phyloP scores from a whole-genome alignment of 2,329 filamentous ascomycete genomes.

The Thermoascus crustaceus region DNA sequence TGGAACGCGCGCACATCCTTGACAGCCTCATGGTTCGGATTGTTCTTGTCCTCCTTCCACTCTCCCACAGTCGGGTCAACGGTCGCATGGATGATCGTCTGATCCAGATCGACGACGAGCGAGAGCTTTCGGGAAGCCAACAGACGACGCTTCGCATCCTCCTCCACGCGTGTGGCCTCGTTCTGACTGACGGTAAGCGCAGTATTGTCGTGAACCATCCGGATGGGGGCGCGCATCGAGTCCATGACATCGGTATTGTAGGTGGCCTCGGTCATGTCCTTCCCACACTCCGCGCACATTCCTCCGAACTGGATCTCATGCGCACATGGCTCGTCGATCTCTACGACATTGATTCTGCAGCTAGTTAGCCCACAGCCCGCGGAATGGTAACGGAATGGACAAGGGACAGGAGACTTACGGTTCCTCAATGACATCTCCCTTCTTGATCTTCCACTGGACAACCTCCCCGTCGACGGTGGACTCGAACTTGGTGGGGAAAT shows the following conservation, averaged over 20 bases:
- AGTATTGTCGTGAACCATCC: constrained; percentile 89
- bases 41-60: constrained; percentile 81
- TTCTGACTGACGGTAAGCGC: constrained; percentile 74
- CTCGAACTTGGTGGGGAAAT: constrained; percentile 71
- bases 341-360: constrained; percentile 51
- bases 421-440: constrained; percentile 36
- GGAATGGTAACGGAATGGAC: neutral
- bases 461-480: constrained; percentile 75
- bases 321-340: constrained; percentile 82
- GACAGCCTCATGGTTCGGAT: constrained; percentile 85
- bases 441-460: constrained; percentile 62
- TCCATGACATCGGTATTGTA: constrained; percentile 76
- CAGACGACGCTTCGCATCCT: constrained; percentile 76
- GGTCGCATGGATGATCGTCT: constrained; percentile 96
- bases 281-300: constrained; percentile 84
- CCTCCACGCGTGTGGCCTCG: constrained; percentile 73
- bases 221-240: constrained; percentile 80
- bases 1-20: constrained; percentile 85
- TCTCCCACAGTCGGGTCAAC: constrained; percentile 94
- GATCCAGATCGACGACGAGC: constrained; percentile 91
- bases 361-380: constrained; percentile 3
- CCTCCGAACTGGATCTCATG: constrained; percentile 89
- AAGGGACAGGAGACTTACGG: constrained; percentile 29
- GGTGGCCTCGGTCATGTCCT: constrained; percentile 85
- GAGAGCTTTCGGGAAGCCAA: constrained; percentile 76